Conservation (phyloP, 352 stramenopile genomes). For the Phytopythium chamaehyphon region DNA sequence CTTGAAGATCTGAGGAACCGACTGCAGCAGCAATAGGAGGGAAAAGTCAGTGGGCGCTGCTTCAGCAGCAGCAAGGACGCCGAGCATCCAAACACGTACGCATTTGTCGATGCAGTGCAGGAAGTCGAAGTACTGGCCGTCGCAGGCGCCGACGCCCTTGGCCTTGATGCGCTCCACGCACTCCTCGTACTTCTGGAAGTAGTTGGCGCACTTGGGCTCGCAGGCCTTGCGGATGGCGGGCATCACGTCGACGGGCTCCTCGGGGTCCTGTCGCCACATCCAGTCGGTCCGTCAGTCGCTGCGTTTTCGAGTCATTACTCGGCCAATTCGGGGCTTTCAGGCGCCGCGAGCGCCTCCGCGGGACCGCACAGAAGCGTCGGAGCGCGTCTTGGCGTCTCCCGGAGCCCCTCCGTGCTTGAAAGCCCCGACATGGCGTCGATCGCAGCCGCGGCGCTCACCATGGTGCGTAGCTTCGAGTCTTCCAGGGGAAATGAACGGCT, state of each 20-base stretch:
- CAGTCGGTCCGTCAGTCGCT: not conserved
- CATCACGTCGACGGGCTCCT: constrained; percentile 92
- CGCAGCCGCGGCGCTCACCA: constrained; percentile 4
- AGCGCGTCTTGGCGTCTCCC: not conserved
- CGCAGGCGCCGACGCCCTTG: constrained; percentile 91
- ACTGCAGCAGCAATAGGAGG: constrained; percentile 44
- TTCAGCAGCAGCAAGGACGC: too few relatives aligned
- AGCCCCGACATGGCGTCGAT: not conserved
- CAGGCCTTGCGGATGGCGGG: constrained; percentile 90
- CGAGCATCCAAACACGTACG: constrained; percentile 51
- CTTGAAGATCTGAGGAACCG: constrained; percentile 94
- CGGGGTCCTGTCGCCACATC: constrained; percentile 25
- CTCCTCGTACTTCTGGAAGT: constrained; percentile 87
- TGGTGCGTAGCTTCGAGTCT: constrained; percentile 13
- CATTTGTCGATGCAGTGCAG: constrained; percentile 96
- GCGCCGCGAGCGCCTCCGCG: too few relatives aligned
- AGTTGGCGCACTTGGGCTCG: constrained; percentile 87
- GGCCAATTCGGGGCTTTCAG: too few relatives aligned
- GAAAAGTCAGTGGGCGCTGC: too few relatives aligned
- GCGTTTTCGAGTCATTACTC: not conserved
- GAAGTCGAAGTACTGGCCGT: constrained; percentile 95
- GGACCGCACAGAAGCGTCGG: too few relatives aligned
- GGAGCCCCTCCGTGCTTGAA: not conserved
- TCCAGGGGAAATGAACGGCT: constrained; percentile 39
- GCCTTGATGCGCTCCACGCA: constrained; percentile 90